Percentiles rank a stretch among this genome's conserved stretches.
phyloP scores from a whole-genome alignment of 192 early-diverging fungal species.

The Rhizophagus sp. region DNA sequence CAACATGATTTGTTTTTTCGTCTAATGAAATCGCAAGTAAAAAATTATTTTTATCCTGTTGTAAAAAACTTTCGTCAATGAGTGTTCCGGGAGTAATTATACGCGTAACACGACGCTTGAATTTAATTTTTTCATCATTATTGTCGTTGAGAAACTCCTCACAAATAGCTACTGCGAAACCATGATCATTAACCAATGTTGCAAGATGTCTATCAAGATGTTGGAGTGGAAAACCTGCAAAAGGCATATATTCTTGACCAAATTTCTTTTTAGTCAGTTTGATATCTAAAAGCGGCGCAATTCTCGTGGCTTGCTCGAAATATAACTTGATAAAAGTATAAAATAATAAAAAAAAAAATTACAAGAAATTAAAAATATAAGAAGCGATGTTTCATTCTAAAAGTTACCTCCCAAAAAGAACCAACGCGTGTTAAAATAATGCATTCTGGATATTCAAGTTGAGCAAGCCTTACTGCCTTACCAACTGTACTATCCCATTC shows the following conservation, averaged over 20 bases:
- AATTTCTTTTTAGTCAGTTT: constrained; percentile 72
- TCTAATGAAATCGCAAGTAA: constrained; percentile 61
- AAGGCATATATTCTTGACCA: constrained; percentile 50
- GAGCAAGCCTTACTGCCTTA: constrained; percentile 49
- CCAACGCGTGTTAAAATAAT: constrained; percentile 75
- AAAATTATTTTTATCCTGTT: constrained; percentile 71
- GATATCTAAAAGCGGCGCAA: constrained; percentile 66
- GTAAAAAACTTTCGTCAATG: constrained; percentile 73
- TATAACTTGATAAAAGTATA: constrained; percentile 49
- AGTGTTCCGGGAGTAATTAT: constrained; percentile 88
- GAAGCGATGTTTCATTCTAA: neutral
- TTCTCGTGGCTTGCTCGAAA: constrained; percentile 68
- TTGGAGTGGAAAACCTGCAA: constrained; percentile 72
- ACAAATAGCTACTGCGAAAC: constrained; percentile 66
- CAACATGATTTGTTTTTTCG: constrained; percentile 41
- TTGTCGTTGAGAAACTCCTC: constrained; percentile 56
- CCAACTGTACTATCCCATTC: constrained; percentile 25
- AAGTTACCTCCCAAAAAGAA: constrained; percentile 74
- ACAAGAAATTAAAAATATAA: neutral
- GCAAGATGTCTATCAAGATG: constrained; percentile 67
- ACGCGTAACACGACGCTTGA: constrained; percentile 70
- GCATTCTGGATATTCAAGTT: constrained; percentile 63
- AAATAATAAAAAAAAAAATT: neutral
- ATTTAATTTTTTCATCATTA: constrained; percentile 47
- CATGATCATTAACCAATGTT: constrained; percentile 59